Base-by-base conservation (phyloP, 129 eudicot genomes). In the Artemisia tridentata region DNA sequence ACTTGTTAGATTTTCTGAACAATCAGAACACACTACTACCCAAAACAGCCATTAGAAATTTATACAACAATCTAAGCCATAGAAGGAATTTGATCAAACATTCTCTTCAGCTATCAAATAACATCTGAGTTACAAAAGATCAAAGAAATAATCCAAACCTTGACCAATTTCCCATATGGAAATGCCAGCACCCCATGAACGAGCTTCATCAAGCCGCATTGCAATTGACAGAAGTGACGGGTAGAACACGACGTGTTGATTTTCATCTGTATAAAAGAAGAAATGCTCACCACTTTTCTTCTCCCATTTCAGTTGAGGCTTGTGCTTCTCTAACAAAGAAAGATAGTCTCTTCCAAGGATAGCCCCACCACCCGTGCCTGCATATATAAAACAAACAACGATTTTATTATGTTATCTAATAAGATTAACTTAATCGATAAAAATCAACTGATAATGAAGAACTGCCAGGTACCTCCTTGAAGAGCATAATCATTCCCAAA, bases 121-220 rank as follows among this genome's bases (percentile, higher is more conserved):
- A 59, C 4, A 46, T 49, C 0, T 29, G 57, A 63, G 50, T 67
- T 82, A 93, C 25, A 93, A 69, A 49, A 93, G 56, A 75, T 86
- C 86, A 63, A 85, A 87, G 77, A 89, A 85, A 67, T 82, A 93
- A 79, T 93, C 97, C 68, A 93, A 74, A 62, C 99, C 99, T 85
- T 93, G 99, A 57, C 99, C 99, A 4, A 93, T 90, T 84, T 93
- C 97, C 97, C 99, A 90, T 48, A 90, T 90, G 47, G 99, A 90
- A 75, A 93, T 78, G 69, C 91, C 96, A 13, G 91, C 96, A 17
- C 87, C 87, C 97, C 91, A 85, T 13, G 86, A 80, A 3, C 79
- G 84, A 65, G 99, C 97, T 80, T 80, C 99, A 80, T 85, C 86
- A 6, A 93, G 84, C 67, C 99, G 86, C 80, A 38, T 65, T 51